Base-by-base conservation (phyloP, 2,329 filamentous ascomycete species). In the Fusarium chaquense region DNA sequence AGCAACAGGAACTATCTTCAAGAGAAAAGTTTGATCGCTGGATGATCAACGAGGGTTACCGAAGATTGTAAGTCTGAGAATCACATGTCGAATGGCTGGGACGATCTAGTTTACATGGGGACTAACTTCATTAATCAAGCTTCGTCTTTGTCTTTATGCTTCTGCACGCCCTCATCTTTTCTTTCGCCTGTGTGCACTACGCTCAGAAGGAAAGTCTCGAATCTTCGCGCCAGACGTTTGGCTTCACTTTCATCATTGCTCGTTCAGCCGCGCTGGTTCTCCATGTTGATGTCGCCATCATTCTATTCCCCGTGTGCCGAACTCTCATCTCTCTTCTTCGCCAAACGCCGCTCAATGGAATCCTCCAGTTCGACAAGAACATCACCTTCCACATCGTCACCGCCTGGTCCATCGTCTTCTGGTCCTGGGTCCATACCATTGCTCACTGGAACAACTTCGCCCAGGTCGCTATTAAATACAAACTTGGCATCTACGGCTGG, bases 1-100 rank as follows among this genome's bases (percentile, higher is more conserved):
- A 84, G 75, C 89, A 91, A 71, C 89, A 89, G 77, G 86, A 90
- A 59, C 82, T 95, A 73, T 89, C 88, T 26, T 80, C 87, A 67
- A 86, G 87, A 76, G 91, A 95, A 78, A 91, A 87, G 77, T 91
- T 95, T 76, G 91, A 94, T 79, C 85, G 90, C 71, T 96, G 93
- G 93, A 94, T 96, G 92, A 91, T 95, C 66, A 95, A 95, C 78
- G 93, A 95, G 78, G 93, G 93, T 65, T 94, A 93, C 78, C 86
- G 91, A 77, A 85, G 91, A 88, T 85, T 95, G 89, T 93, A 84
- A 60, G 90, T 86, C 16, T 16, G 22, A 41, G 6, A 22, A 32
- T 46, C 28, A 32, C 28, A 46, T 50, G n/a, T 24, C 33, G n/a
- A 22, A 47, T 28, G 16, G 16, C 16, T 13, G 12, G n/a, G 30